Conservation (phyloP, 768 basidiomycete species). For the Pholiota molesta region DNA sequence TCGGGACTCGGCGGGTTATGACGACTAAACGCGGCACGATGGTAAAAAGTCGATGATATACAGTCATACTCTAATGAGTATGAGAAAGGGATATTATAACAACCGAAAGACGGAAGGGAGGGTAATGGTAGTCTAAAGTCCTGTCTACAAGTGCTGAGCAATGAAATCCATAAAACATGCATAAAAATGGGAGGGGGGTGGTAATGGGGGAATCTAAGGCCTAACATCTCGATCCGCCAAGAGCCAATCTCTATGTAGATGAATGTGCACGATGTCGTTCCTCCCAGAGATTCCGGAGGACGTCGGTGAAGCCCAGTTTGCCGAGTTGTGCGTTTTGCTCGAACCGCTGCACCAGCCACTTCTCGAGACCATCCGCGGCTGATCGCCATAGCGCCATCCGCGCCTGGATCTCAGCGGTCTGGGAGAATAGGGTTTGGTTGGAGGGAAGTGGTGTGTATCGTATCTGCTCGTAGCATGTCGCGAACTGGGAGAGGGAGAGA, state of each 20-base stretch:
- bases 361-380: constrained; percentile 82
- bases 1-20: background rate
- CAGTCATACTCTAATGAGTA: constrained; percentile 18
- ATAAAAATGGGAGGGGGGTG: constrained; percentile 5
- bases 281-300: constrained; percentile 79
- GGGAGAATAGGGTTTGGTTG: constrained; percentile 72
- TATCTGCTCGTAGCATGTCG: constrained; percentile 90
- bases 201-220: constrained; percentile 6
- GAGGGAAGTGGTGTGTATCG: constrained; percentile 75
- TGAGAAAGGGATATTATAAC: constrained; percentile 18
- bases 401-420: constrained; percentile 92
- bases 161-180: constrained; percentile 5
- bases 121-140: constrained; percentile 21
- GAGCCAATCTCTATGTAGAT: background rate
- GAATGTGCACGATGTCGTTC: constrained; percentile 53
- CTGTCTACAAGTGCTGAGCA: constrained; percentile 2
- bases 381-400: constrained; percentile 80
- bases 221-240: background rate
- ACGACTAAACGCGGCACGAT: background rate
- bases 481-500: constrained; percentile 92
- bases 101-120: constrained; percentile 12
- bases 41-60: constrained; percentile 14
- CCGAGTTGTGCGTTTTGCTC: constrained; percentile 91
- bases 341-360: constrained; percentile 86
- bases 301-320: constrained; percentile 88